Evolutionary conservation across 805 yeast genomes (phyloP).

Genomic region (Candida vartiovaarae): DNA sequence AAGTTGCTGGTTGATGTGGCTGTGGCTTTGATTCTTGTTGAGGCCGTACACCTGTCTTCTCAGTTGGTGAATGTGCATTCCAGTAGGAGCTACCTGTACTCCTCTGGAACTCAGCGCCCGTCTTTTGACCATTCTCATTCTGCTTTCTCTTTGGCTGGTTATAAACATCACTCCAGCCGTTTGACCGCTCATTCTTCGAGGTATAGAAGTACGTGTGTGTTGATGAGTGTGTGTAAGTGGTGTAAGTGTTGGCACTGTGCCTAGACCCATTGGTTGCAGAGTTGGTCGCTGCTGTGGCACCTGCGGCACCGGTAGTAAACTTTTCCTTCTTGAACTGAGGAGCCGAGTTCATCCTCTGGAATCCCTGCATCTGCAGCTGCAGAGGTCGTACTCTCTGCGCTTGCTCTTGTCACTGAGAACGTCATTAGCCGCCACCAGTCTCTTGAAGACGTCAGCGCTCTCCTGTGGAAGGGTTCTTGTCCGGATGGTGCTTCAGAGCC

Average conservation of each 20-base stretch:
- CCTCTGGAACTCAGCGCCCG: conserved; percentile 1
- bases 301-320: not conserved
- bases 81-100: not conserved
- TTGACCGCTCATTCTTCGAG: not conserved
- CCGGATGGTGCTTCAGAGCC: conserved; percentile 41
- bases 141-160: conserved; percentile 1
- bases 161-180: not conserved
- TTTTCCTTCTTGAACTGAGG: not conserved
- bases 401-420: conserved; percentile 22
- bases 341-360: not conserved
- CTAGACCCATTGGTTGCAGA: not conserved
- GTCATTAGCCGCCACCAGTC: conserved; percentile 27
- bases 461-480: conserved; percentile 24
- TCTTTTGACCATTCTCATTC: not conserved
- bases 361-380: not conserved
- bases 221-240: not conserved
- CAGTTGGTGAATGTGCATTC: not conserved
- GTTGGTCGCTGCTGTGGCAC: no score
- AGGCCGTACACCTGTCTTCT: not conserved
- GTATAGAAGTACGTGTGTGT: not conserved
- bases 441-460: conserved; percentile 26
- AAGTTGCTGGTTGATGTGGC: not conserved
- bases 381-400: conserved; percentile 25
- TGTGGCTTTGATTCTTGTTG: not conserved
- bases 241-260: no score